Evolutionary conservation across 305 asterid species (phyloP).

Genomic region (Lippia alba): DNA sequence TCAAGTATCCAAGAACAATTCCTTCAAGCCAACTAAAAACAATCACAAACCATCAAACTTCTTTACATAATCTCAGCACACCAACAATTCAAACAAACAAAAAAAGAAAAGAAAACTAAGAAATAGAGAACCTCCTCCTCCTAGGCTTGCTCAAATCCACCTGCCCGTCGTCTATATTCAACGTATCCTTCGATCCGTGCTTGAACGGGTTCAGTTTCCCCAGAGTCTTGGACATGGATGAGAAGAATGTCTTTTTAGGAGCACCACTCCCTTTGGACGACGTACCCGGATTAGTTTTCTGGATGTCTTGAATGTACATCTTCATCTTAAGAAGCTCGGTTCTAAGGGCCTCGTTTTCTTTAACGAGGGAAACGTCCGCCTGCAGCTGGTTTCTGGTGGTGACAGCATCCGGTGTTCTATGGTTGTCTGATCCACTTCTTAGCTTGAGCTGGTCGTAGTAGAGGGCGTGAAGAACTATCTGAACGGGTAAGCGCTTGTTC

Average conservation of each 20-base stretch:
- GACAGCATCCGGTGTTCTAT: slow-evolving; percentile 47
- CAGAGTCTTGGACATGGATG: slow-evolving; percentile 75
- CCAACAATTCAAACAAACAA: not conserved
- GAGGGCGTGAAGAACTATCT: slow-evolving; percentile 86
- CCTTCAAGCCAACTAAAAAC: slow-evolving; percentile 3
- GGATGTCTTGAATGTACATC: slow-evolving; percentile 71
- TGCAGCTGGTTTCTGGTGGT: slow-evolving; percentile 67
- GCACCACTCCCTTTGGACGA: slow-evolving; percentile 39
- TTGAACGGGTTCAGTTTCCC: slow-evolving; percentile 88
- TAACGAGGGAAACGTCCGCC: slow-evolving; percentile 70
- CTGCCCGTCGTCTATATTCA: slow-evolving; percentile 58
- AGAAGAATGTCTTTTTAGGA: slow-evolving; percentile 67
- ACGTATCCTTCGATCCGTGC: slow-evolving; percentile 90
- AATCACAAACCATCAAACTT: slow-evolving; percentile 28
- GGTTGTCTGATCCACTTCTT: slow-evolving; percentile 69
- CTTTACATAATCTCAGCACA: slow-evolving; percentile 44
- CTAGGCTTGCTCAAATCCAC: slow-evolving; percentile 81
- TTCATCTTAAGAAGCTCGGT: slow-evolving; percentile 88
- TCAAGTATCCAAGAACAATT: slow-evolving; percentile 3
- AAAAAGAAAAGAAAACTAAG: slow-evolving; percentile 41
- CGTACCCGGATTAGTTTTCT: slow-evolving; percentile 48
- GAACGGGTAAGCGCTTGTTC: slow-evolving; percentile 89
- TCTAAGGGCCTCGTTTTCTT: slow-evolving; percentile 83
- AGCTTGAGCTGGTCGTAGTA: slow-evolving; percentile 84
- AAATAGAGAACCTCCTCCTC: slow-evolving; percentile 89